Evolutionary conservation across 805 yeast species (phyloP), one percentile per base, ranked within the genome.

Genomic region (Saturnispora gosingensis): DNA sequence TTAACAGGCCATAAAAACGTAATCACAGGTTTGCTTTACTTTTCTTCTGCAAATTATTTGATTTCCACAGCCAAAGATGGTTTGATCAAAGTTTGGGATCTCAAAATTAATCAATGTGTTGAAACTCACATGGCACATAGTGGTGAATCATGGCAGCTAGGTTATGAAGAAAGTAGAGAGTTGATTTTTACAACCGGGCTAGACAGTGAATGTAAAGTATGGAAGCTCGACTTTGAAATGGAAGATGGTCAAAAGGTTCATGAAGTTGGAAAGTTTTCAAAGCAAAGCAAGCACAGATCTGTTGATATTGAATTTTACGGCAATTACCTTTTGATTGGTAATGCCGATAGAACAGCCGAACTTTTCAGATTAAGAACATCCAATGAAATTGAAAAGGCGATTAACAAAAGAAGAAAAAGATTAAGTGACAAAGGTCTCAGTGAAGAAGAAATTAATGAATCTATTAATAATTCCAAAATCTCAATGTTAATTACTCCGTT

Each of bases 91-190:
- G 68, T 93, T 35, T 93, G 99, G 99, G 98, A 93, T 62, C 68
- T 93, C 59, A 84, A 82, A 60, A 71, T 93, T 4, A 88, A 86
- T 64, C 95, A 88, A 65, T 88, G 97, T 68, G 72, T 89, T 5
- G 99, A 93, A 65, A 90, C 98, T 1, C 97, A 90, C 64, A 81
- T 89, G 55, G 96, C 97, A 0, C 96, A 88, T 64, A 75, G 85
- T 22, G 90, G 91, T 53, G 98, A 93, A 67, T 88, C 97, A 70
- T 93, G 98, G 98, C 72, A 86, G 3, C 66, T 89, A 61, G 85
- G 80, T 3, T 64, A 81, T 18, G 67, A 67, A 24, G 51, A 61
- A 5, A 52, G 61, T 10, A 59, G 58, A 42, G 67, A 64, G 44
- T 56, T 82, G 49, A 69, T 78, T 28, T 67, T 89, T 20, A 89